A percentile compares a stretch with the other conserved stretches of the same genome.
Conservation (phyloP, 108 stramenopile species). For the Nannochloropsis gaditana region DNA sequence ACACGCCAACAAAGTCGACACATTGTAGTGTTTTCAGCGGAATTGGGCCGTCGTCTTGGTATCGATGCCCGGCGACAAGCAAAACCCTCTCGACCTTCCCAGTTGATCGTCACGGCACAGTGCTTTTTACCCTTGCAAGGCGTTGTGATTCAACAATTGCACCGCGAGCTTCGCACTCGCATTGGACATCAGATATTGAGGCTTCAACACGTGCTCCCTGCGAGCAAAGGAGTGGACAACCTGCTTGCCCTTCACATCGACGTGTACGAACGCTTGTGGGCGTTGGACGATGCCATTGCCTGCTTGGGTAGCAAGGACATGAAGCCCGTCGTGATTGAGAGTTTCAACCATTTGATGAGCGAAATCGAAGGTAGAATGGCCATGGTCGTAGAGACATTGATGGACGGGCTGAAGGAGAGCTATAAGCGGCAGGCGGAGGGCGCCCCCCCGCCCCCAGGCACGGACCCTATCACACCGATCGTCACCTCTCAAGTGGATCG, state of each 20-base stretch:
- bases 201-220: neutral
- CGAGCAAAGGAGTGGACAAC: neutral
- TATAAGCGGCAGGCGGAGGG: neutral
- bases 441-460: neutral
- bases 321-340: conserved; percentile 18
- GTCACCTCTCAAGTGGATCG: neutral
- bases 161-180: conserved; percentile 12
- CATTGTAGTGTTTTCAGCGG: neutral
- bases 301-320: neutral
- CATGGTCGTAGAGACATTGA: neutral
- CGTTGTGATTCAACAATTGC: neutral
- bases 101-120: neutral
- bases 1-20: neutral
- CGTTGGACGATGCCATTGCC: neutral
- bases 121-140: neutral
- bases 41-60: neutral
- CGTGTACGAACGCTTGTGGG: conserved; percentile 17
- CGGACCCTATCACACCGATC: neutral
- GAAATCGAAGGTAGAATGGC: neutral
- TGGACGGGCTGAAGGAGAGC: neutral
- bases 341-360: neutral
- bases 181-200: neutral
- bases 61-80: neutral
- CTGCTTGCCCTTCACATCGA: conserved; percentile 6
- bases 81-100: neutral